phyloP scores from a whole-genome alignment of 1,284 basidiomycete species.

The Lentinula novae-zelandiae region DNA sequence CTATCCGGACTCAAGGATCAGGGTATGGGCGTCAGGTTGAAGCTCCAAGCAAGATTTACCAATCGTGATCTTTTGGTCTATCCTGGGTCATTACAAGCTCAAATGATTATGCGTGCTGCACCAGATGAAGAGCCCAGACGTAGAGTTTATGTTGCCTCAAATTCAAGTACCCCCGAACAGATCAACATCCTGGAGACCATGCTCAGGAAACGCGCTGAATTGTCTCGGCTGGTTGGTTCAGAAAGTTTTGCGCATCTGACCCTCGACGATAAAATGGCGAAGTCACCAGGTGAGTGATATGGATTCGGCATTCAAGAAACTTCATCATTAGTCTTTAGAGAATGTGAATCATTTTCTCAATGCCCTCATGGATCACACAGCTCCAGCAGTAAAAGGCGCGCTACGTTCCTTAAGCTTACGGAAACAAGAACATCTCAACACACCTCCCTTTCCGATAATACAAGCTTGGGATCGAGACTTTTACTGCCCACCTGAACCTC shows the following conservation, averaged over 20 bases:
- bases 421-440: conserved; percentile 68
- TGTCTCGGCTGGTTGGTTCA: conserved; percentile 80
- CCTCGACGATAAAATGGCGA: conserved; percentile 92
- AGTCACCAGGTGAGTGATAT: conserved; percentile 63
- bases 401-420: conserved; percentile 66
- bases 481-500: conserved; percentile 76
- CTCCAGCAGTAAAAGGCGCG: conserved; percentile 70
- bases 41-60: conserved; percentile 71
- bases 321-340: conserved; percentile 36
- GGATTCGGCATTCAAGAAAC: conserved; percentile 8
- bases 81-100: conserved; percentile 84
- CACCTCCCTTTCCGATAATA: conserved; percentile 57
- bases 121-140: conserved; percentile 79
- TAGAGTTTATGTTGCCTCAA: conserved; percentile 75
- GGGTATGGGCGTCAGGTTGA: conserved; percentile 64
- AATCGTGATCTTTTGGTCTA: conserved; percentile 71
- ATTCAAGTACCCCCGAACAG: conserved; percentile 66
- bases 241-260: conserved; percentile 83
- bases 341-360: conserved; percentile 85
- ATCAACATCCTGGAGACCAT: conserved; percentile 75
- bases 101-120: conserved; percentile 88
- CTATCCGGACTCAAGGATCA: conserved; percentile 65
- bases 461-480: conserved; percentile 94
- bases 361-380: conserved; percentile 74
- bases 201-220: conserved; percentile 69